phyloP scores from a whole-genome alignment of 1,284 basidiomycete species.

The Malassezia furfur region DNA sequence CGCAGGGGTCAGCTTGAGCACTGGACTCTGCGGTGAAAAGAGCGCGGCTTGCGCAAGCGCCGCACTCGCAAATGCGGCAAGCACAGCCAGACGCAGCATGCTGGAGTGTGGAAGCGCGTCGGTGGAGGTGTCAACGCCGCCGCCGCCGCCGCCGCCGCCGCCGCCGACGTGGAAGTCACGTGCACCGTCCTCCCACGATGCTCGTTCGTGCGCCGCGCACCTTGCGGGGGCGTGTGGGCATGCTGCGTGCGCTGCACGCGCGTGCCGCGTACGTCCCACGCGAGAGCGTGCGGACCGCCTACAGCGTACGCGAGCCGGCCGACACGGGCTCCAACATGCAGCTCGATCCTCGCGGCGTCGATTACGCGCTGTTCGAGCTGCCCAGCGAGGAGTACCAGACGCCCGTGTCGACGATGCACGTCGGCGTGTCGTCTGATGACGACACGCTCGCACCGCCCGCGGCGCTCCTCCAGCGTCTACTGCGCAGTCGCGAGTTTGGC shows the following conservation, averaged over 20 bases:
- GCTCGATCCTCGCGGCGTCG: slow-evolving; percentile 32
- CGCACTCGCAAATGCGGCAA: neutral
- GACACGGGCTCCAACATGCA: slow-evolving; percentile 26
- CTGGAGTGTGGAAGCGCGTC: neutral
- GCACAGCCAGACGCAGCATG: neutral
- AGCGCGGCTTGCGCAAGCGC: slow-evolving; percentile 25
- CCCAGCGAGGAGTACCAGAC: slow-evolving; percentile 5
- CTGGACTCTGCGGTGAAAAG: slow-evolving; percentile 32
- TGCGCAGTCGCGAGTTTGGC: neutral
- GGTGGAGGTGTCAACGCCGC: no score
- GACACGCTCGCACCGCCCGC: neutral
- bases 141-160: neutral
- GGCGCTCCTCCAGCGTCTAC: slow-evolving; percentile 9
- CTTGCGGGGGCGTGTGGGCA: neutral
- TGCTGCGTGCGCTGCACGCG: neutral
- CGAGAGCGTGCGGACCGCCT: neutral
- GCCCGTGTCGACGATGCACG: neutral
- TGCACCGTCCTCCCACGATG: slow-evolving; percentile 7
- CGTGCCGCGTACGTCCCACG: neutral
- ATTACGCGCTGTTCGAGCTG: slow-evolving; percentile 32
- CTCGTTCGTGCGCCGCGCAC: neutral
- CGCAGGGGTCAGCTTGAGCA: slow-evolving; percentile 22
- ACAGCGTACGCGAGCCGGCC: neutral
- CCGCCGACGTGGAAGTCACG: neutral
- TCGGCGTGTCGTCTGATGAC: neutral